phyloP scores from a whole-genome alignment of 148 eudicot species.

The Vaccinium vitisidaea region DNA sequence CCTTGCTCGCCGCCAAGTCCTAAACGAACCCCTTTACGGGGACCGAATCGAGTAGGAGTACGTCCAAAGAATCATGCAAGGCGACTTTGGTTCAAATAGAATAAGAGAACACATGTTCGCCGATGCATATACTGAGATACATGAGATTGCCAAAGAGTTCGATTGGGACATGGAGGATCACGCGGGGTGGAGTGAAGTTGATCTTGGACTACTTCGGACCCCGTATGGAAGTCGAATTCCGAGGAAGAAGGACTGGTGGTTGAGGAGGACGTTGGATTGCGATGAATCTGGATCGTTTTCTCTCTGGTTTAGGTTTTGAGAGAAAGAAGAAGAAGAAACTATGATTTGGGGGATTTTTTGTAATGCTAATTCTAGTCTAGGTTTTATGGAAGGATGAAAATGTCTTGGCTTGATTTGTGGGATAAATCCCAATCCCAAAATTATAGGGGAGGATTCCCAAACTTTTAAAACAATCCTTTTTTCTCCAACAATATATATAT shows the following conservation, averaged over 20 bases:
- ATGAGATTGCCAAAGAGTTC: constrained; percentile 60
- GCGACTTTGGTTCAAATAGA: constrained; percentile 19
- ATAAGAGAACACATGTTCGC: not conserved
- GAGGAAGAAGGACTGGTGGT: constrained; percentile 22
- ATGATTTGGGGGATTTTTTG: too few species aligned
- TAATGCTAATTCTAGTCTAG: too few species aligned
- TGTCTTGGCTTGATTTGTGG: too few species aligned
- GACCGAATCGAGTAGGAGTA: constrained; percentile 86
- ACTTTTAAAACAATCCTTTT: too few species aligned
- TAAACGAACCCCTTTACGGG: constrained; percentile 64
- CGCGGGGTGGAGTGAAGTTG: constrained; percentile 57
- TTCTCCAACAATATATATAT: too few species aligned
- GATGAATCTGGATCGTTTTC: too few species aligned
- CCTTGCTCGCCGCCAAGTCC: constrained; percentile 60
- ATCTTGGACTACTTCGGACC: constrained; percentile 67
- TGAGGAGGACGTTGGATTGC: not conserved
- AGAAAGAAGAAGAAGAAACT: too few species aligned
- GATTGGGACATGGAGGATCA: constrained; percentile 87
- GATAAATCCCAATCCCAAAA: too few species aligned
- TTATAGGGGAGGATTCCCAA: too few species aligned
- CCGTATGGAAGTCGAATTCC: constrained; percentile 70
- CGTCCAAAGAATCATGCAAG: constrained; percentile 51
- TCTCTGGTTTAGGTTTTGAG: too few species aligned
- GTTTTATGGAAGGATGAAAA: too few species aligned
- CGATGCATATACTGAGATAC: constrained; percentile 34